These are phyloP conservation scores for Lipomyces sp. DNA, from an alignment of 805 yeast genomes.

Conservation along the genomic window DNA sequence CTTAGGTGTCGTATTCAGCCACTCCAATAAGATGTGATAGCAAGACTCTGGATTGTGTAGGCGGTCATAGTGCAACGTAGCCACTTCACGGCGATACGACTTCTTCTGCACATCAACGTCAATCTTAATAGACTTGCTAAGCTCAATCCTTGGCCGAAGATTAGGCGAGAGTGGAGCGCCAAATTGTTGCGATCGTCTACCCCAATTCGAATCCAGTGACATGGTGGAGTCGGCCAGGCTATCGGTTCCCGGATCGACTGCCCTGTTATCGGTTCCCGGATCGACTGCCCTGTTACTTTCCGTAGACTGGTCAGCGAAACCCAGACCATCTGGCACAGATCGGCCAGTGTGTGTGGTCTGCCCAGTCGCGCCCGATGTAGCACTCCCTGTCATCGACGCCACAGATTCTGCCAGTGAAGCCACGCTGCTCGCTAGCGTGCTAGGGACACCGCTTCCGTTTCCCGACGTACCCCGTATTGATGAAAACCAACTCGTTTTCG, in stretches of 20 bases:
- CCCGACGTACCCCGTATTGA: slow-evolving; percentile 25
- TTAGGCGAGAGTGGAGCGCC: slow-evolving; percentile 13
- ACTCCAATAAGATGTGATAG: slow-evolving; percentile 86
- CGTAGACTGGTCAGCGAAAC: neutral
- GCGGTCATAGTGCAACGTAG: slow-evolving; percentile 85
- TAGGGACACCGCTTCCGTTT: slow-evolving; percentile 10
- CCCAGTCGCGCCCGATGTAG: slow-evolving; percentile 6
- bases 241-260: slow-evolving; percentile 12
- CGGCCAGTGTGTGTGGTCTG: slow-evolving; percentile 15
- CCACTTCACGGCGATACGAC: slow-evolving; percentile 76
- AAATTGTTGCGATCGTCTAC: slow-evolving; percentile 25
- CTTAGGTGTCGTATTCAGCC: slow-evolving; percentile 90
- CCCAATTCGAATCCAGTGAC: slow-evolving; percentile 29
- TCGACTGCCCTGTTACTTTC: slow-evolving; percentile 2
- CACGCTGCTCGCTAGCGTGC: slow-evolving; percentile 14
- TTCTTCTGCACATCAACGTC: slow-evolving; percentile 75
- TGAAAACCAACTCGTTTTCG: slow-evolving; percentile 30
- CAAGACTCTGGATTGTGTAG: slow-evolving; percentile 95
- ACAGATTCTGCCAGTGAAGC: slow-evolving; percentile 18
- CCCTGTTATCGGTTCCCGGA: slow-evolving; percentile 3
- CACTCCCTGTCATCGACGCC: neutral
- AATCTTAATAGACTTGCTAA: slow-evolving; percentile 68
- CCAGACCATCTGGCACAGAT: neutral
- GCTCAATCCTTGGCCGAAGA: slow-evolving; percentile 50
- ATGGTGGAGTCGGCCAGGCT: slow-evolving; percentile 28